Conservation (phyloP, 2,329 filamentous ascomycete species). For the Penicillium decumbens region DNA sequence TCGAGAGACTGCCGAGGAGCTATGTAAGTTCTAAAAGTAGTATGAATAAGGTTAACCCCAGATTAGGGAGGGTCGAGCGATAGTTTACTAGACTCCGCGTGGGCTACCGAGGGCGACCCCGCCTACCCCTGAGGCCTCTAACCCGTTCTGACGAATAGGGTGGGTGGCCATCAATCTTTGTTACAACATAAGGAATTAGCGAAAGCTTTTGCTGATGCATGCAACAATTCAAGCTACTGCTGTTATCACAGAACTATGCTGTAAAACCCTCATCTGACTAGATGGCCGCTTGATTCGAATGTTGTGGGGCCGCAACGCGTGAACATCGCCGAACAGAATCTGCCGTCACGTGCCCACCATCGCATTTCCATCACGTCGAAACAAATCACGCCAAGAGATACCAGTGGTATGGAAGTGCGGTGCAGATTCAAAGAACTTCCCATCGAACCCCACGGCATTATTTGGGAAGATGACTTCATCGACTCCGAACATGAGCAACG, state of each 20-base stretch:
- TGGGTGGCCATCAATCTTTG: too few species aligned
- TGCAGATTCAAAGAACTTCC: conserved; percentile 22
- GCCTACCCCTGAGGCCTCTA: not conserved
- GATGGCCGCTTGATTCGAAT: not conserved
- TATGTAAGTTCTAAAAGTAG: not conserved
- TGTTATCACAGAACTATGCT: not conserved
- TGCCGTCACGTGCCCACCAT: not conserved
- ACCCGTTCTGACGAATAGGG: too few species aligned
- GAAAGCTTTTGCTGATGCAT: not conserved
- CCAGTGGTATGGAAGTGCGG: conserved; percentile 6
- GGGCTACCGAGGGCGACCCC: not conserved
- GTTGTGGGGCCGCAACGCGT: not conserved
- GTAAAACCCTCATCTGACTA: not conserved
- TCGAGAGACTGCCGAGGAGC: not conserved
- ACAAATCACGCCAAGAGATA: not conserved
- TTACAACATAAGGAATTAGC: too few species aligned
- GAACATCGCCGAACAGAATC: not conserved
- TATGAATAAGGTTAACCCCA: not conserved
- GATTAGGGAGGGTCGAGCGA: not conserved
- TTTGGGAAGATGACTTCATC: conserved; percentile 49
- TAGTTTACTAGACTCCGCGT: not conserved
- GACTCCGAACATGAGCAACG: conserved; percentile 43
- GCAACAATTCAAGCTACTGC: not conserved
- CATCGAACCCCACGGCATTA: conserved; percentile 25
- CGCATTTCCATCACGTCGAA: not conserved